A percentile compares a stretch with the other conserved stretches of the same genome.
Evolutionary conservation across 1,284 basidiomycete genomes (phyloP).

Genomic region (Papiliotrema nemorosa): DNA sequence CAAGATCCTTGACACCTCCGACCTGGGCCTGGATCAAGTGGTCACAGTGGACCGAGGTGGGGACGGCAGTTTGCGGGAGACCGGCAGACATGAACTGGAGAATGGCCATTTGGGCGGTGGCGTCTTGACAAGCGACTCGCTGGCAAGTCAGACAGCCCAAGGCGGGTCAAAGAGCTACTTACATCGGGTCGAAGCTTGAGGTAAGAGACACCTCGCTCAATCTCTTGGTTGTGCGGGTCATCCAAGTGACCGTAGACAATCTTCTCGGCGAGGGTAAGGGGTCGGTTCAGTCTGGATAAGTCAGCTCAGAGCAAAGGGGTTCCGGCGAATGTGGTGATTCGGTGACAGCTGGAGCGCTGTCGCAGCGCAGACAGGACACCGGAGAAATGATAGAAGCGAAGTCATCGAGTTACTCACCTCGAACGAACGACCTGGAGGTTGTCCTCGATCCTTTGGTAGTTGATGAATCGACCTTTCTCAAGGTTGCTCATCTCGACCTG

Average conservation of each 20-base stretch:
- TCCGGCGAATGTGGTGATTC: too few relatives aligned
- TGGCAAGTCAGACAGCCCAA: not conserved
- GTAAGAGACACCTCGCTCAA: conserved; percentile 79
- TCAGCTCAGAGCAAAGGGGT: too few relatives aligned
- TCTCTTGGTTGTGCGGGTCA: conserved; percentile 70
- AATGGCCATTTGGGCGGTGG: conserved; percentile 91
- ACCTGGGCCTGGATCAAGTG: conserved; percentile 83
- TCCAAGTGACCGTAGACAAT: conserved; percentile 92
- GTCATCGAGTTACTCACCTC: too few relatives aligned
- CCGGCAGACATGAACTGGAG: conserved; percentile 99
- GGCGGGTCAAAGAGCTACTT: conserved; percentile 79
- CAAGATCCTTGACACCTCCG: conserved; percentile 41
- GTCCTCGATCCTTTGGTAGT: conserved; percentile 97
- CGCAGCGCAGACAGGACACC: too few relatives aligned
- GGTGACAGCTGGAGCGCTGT: too few relatives aligned
- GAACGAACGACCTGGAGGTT: conserved; percentile 81
- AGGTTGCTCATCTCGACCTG: conserved; percentile 93
- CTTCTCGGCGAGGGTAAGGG: conserved; percentile 92
- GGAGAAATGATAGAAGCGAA: too few relatives aligned
- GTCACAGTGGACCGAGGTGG: conserved; percentile 90
- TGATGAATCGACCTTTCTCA: conserved; percentile 72
- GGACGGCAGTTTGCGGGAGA: conserved; percentile 76
- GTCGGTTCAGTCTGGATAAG: conserved; percentile 71
- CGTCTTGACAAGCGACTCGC: conserved; percentile 55
- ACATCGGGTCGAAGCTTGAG: conserved; percentile 84